These are phyloP conservation scores for Tanacetum coccineum DNA, from an alignment of 129 eudicot genomes.

Conservation along the genomic window DNA sequence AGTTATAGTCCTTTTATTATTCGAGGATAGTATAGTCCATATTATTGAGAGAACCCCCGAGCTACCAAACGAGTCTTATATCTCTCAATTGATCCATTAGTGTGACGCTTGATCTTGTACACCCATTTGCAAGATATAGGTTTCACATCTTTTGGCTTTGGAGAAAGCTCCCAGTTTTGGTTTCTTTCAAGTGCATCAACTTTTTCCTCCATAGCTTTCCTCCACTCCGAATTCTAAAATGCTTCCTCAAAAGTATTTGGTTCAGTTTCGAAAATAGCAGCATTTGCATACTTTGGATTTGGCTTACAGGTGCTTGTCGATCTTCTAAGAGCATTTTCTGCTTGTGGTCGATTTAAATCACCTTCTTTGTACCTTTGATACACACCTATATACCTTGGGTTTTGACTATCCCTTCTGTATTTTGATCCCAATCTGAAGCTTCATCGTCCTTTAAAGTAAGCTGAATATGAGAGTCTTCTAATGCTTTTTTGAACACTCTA, in stretches of 20 bases:
- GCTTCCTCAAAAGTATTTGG: too few species aligned
- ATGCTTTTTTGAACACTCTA: too few species aligned
- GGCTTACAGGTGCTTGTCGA: conserved; percentile 20
- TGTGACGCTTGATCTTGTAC: too few species aligned
- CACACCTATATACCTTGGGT: conserved; percentile 21
- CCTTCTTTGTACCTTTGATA: background rate
- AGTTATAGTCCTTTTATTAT: too few species aligned
- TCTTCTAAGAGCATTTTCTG: background rate
- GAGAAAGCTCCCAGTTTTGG: too few species aligned
- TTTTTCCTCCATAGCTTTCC: too few species aligned
- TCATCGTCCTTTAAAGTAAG: too few species aligned
- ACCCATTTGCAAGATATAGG: too few species aligned
- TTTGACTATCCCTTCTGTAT: background rate
- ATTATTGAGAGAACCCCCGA: background rate
- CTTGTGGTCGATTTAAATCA: background rate
- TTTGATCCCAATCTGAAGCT: too few species aligned
- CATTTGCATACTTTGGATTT: conserved; percentile 18
- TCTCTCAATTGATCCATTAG: background rate
- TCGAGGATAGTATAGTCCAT: background rate
- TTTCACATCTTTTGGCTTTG: too few species aligned
- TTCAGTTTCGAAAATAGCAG: background rate
- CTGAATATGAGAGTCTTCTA: background rate
- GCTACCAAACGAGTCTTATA: background rate
- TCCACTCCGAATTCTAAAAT: too few species aligned
- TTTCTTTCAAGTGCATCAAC: too few species aligned